Percentiles rank a stretch among this genome's conserved stretches.
Conservation (phyloP, 768 basidiomycete species). For the Termitomyces sp. region DNA sequence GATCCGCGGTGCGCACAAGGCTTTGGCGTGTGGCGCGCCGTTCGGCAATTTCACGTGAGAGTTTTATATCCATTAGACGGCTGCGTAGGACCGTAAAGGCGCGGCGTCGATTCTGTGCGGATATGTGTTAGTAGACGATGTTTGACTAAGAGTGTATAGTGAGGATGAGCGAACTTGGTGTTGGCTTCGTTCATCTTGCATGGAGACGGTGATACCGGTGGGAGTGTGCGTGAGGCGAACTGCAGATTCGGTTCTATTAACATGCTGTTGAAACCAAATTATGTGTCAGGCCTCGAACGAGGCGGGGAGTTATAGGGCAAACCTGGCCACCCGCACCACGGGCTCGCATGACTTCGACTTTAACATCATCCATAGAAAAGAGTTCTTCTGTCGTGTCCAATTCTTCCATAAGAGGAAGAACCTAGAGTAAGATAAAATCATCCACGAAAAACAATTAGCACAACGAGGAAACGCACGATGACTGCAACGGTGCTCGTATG, state of each 20-base stretch:
- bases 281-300: background rate
- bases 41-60: slow-evolving; percentile 63
- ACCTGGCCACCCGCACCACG: slow-evolving; percentile 98
- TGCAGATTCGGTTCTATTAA: slow-evolving; percentile 98
- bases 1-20: slow-evolving; percentile 76
- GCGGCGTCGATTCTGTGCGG: slow-evolving; percentile 75
- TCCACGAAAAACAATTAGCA: background rate
- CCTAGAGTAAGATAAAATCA: slow-evolving; percentile 37
- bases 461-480: slow-evolving; percentile 50
- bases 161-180: slow-evolving; percentile 59
- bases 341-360: slow-evolving; percentile 91
- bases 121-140: background rate
- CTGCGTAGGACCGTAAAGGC: slow-evolving; percentile 89
- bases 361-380: slow-evolving; percentile 80
- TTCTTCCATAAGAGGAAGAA: slow-evolving; percentile 76
- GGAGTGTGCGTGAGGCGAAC: slow-evolving; percentile 92
- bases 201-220: slow-evolving; percentile 90
- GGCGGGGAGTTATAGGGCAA: slow-evolving; percentile 8
- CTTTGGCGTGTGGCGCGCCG: slow-evolving; percentile 64
- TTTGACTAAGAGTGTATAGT: background rate
- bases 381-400: slow-evolving; percentile 59
- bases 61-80: slow-evolving; percentile 76
- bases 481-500: slow-evolving; percentile 91
- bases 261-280: slow-evolving; percentile 53
- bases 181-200: slow-evolving; percentile 97